Evolutionary conservation across 805 yeast genomes (phyloP).

Genomic region (Teunomyces cretensis): DNA sequence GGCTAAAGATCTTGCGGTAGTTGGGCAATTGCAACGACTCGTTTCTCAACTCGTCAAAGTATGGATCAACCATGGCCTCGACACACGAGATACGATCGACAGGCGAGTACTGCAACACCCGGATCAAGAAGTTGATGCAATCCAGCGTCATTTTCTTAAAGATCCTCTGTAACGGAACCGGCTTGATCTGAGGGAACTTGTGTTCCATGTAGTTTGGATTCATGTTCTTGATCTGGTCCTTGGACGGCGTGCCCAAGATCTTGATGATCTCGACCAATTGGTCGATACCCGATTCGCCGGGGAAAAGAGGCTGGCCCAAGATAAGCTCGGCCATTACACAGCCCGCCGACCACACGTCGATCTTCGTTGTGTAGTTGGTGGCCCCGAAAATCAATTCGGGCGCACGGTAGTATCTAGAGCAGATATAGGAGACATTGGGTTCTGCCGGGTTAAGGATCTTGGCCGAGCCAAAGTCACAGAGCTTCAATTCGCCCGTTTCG

Average conservation of each 20-base stretch:
- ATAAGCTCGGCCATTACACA: constrained; percentile 97
- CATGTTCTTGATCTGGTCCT: constrained; percentile 90
- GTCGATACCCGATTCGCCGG: constrained; percentile 97
- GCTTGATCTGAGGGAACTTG: constrained; percentile 85
- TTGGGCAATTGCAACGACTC: constrained; percentile 40
- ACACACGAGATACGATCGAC: constrained; percentile 59
- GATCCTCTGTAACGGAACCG: constrained; percentile 68
- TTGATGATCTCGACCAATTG: constrained; percentile 96
- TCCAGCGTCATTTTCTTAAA: constrained; percentile 57
- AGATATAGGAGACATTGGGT: constrained; percentile 94
- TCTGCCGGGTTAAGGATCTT: constrained; percentile 85
- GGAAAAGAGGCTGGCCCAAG: constrained; percentile 94
- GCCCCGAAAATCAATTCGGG: constrained; percentile 98
- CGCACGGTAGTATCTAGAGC: constrained; percentile 95
- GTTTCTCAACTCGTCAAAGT: constrained; percentile 54
- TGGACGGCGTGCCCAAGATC: constrained; percentile 91
- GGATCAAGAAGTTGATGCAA: constrained; percentile 55
- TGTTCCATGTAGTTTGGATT: constrained; percentile 97
- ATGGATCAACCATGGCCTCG: constrained; percentile 50
- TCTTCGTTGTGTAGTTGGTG: constrained; percentile 91
- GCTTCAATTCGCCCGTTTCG: constrained; percentile 74
- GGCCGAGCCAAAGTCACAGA: constrained; percentile 97
- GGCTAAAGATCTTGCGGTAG: constrained; percentile 41
- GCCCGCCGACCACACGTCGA: constrained; percentile 96
- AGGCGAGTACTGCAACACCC: constrained; percentile 69